phyloP scores from a whole-genome alignment of 2,329 filamentous ascomycete species.

The Cladorrhinum sp. region DNA sequence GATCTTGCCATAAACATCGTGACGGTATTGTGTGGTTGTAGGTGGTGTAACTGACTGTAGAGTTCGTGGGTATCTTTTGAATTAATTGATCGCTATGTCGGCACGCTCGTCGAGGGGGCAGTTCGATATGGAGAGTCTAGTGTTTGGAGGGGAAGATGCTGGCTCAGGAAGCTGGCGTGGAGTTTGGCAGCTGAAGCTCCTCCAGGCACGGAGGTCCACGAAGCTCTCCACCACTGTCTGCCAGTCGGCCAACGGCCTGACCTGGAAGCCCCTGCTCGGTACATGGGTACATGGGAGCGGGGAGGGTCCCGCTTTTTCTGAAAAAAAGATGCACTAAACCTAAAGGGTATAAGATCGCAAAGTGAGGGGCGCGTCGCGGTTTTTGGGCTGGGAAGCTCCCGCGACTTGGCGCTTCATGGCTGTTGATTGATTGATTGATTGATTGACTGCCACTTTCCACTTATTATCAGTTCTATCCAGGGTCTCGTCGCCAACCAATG shows the following conservation, averaged over 20 bases:
- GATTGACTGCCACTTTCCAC: neutral
- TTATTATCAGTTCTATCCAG: neutral
- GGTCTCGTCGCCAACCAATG: slow-evolving; percentile 2
- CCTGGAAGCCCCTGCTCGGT: slow-evolving; percentile 16
- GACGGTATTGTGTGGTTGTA: slow-evolving; percentile 42
- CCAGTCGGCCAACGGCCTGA: slow-evolving; percentile 24
- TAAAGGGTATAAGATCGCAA: neutral
- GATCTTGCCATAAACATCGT: slow-evolving; percentile 99
- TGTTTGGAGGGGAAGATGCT: slow-evolving; percentile 10
- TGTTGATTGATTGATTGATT: neutral
- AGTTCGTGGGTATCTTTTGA: slow-evolving; percentile 2
- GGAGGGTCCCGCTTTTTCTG: neutral
- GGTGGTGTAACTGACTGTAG: neutral
- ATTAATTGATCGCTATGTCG: neutral
- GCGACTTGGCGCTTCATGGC: slow-evolving; percentile 13
- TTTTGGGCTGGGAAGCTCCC: slow-evolving; percentile 15
- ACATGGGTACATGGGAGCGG: slow-evolving; percentile 9
- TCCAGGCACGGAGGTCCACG: slow-evolving; percentile 29
- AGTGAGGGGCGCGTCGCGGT: slow-evolving; percentile 12
- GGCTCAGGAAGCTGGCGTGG: slow-evolving; percentile 14
- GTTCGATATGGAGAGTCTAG: slow-evolving; percentile 4
- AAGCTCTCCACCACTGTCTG: slow-evolving; percentile 19
- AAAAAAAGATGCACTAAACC: neutral
- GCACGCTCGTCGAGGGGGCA: neutral
- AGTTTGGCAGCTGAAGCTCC: slow-evolving; percentile 25